A percentile compares a stretch with the other conserved stretches of the same genome.
phyloP scores from a whole-genome alignment of 371 early-diverging fungal genomes.

The Chytridium lagenaria region DNA sequence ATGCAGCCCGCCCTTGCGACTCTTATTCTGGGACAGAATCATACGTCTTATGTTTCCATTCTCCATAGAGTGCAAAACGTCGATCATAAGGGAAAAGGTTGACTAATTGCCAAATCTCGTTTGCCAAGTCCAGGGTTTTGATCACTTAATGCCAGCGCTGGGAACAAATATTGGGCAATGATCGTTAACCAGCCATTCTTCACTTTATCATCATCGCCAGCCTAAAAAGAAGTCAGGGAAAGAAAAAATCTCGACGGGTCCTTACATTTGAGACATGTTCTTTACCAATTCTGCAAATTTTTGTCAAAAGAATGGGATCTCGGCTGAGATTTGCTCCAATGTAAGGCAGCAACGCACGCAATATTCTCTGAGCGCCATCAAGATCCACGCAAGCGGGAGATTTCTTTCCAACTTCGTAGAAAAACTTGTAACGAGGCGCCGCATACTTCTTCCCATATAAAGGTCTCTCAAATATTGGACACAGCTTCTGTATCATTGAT shows the following conservation, averaged over 20 bases:
- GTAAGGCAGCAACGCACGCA: constrained; percentile 44
- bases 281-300: constrained; percentile 57
- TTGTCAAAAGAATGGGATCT: constrained; percentile 49
- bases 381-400: constrained; percentile 48
- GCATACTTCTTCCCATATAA: constrained; percentile 26
- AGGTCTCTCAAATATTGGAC: constrained; percentile 23
- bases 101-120: constrained; percentile 81
- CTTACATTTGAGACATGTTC: constrained; percentile 34
- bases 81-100: constrained; percentile 67
- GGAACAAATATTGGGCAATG: constrained; percentile 72
- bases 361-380: constrained; percentile 52
- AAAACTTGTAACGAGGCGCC: constrained; percentile 53
- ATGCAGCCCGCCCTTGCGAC: constrained; percentile 41
- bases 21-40: constrained; percentile 48
- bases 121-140: constrained; percentile 69
- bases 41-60: constrained; percentile 76
- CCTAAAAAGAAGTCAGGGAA: background rate
- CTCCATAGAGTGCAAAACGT: constrained; percentile 77
- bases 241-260: background rate
- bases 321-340: constrained; percentile 49
- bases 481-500: constrained; percentile 19
- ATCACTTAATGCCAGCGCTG: constrained; percentile 71
- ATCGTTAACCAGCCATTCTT: constrained; percentile 64
- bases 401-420: constrained; percentile 64
- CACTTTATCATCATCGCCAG: constrained; percentile 21